Conservation (phyloP, 129 eudicot genomes). For the Flaveria robusta region DNA sequence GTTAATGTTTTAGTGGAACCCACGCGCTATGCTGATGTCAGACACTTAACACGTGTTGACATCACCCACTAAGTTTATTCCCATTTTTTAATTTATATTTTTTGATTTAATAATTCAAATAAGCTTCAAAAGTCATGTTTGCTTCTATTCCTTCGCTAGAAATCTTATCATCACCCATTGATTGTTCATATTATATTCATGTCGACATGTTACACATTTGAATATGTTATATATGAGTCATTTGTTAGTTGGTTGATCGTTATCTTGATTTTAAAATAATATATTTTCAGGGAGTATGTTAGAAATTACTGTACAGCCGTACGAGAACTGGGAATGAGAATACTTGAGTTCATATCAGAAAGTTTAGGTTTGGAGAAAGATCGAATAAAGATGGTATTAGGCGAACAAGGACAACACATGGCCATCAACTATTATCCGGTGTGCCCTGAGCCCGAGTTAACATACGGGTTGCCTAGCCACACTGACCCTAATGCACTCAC, state of each 20-base stretch:
- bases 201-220: not conserved
- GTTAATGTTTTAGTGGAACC: not conserved
- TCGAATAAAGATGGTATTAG: constrained; percentile 38
- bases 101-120: not conserved
- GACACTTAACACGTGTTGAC: constrained; percentile 21
- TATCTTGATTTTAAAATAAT: not conserved
- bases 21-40: constrained; percentile 22
- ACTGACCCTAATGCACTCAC: constrained; percentile 90
- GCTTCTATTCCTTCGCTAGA: not conserved
- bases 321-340: constrained; percentile 58
- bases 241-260: not conserved
- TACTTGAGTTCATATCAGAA: constrained; percentile 68
- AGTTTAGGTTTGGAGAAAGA: constrained; percentile 68
- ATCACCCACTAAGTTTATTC: not conserved
- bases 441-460: constrained; percentile 84
- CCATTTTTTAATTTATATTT: not conserved
- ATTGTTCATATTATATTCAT: not conserved
- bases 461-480: constrained; percentile 81
- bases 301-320: constrained; percentile 52
- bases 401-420: constrained; percentile 86
- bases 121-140: constrained; percentile 8
- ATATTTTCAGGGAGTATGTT: constrained; percentile 23
- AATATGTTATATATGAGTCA: not conserved
- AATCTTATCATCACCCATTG: not conserved
- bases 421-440: constrained; percentile 78